Evolutionary conservation across 2,329 filamentous ascomycete species (phyloP).

Genomic region (Ophiognomonia clavigignenti-juglandacearum): DNA sequence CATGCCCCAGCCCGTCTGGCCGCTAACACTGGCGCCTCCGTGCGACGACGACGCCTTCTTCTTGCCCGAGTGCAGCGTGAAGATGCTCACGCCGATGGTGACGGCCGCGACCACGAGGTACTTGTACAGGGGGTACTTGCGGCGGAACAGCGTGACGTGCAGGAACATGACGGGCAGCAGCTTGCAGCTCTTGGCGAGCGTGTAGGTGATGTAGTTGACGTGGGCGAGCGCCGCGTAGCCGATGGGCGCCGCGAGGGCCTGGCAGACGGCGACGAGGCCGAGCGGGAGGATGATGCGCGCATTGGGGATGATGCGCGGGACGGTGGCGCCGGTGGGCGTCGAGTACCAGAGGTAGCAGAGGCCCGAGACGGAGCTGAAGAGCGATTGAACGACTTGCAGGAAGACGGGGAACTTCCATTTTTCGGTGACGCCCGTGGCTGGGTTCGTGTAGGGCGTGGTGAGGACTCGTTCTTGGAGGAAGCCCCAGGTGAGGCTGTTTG

Average conservation of each 20-base stretch:
- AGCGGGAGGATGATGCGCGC: conserved; percentile 70
- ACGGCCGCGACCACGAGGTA: conserved; percentile 90
- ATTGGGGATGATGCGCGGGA: conserved; percentile 71
- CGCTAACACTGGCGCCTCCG: conserved; percentile 29
- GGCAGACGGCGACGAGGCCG: conserved; percentile 79
- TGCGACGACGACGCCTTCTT: conserved; percentile 30
- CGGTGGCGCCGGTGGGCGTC: conserved; percentile 44
- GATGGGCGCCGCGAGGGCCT: conserved; percentile 87
- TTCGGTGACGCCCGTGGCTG: conserved; percentile 51
- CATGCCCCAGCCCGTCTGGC: conserved; percentile 72
- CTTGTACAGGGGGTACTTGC: conserved; percentile 90
- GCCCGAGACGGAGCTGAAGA: conserved; percentile 79
- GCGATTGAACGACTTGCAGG: conserved; percentile 91
- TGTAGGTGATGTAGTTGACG: conserved; percentile 97
- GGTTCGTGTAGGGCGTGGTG: conserved; percentile 75
- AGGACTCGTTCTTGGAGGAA: conserved; percentile 96
- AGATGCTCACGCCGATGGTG: conserved; percentile 87
- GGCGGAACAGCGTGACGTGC: conserved; percentile 86
- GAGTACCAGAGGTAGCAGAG: conserved; percentile 71
- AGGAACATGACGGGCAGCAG: conserved; percentile 97
- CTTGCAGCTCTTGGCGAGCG: conserved; percentile 97
- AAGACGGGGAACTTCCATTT: conserved; percentile 93
- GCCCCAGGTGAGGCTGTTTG: conserved; percentile 79
- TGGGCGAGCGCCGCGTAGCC: conserved; percentile 89
- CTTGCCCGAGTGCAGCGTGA: conserved; percentile 73